These are phyloP conservation scores for Histomonas meleagridis DNA, from an alignment of 208 protist species.

Conservation along the genomic window DNA sequence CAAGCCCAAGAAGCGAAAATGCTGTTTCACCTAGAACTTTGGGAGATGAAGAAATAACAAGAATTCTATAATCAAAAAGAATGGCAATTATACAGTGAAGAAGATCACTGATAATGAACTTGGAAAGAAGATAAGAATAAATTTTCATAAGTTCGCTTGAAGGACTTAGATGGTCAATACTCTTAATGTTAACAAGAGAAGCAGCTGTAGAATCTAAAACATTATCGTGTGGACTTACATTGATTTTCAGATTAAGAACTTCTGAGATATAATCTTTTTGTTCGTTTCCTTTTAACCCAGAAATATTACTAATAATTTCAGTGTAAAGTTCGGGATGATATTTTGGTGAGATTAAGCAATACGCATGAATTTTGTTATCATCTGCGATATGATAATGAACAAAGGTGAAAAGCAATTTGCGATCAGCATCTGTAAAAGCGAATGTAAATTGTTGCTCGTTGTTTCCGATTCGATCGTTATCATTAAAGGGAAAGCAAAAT, in stretches of 20 bases:
- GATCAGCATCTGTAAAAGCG: not conserved
- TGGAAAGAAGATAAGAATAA: not conserved
- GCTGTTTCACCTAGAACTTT: not conserved
- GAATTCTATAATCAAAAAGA: not conserved
- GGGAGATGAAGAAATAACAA: not conserved
- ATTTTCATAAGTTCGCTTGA: not conserved
- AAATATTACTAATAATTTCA: not conserved
- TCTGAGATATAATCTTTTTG: not conserved
- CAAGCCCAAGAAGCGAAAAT: not conserved
- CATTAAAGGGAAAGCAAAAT: conserved; percentile 27
- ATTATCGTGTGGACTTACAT: not conserved
- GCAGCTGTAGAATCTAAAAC: not conserved
- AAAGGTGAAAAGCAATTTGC: not conserved
- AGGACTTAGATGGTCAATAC: not conserved
- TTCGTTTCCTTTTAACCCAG: not conserved
- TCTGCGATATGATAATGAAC: not conserved
- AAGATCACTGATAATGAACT: not conserved
- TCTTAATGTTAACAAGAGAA: no score
- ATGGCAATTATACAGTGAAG: not conserved
- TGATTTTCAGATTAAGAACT: not conserved
- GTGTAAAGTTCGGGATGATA: not conserved
- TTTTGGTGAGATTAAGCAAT: not conserved
- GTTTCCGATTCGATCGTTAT: no score
- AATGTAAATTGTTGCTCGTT: not conserved
- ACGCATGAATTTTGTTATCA: no score